Base-by-base conservation (phyloP, 345 rosid species). In the Camelina laxa region DNA sequence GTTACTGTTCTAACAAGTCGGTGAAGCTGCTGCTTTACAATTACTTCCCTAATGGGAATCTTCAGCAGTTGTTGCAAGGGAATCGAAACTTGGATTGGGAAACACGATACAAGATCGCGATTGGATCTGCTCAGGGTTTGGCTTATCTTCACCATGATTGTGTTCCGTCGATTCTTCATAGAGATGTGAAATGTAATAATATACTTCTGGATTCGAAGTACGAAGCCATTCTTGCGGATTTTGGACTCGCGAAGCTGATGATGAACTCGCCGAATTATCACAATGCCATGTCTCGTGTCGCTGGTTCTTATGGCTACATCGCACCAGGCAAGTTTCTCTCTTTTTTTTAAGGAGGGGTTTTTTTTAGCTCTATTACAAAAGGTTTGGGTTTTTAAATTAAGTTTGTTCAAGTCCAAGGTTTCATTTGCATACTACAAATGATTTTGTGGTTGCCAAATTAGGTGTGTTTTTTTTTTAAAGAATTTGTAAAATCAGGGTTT, bases 81-180 rank as follows among this genome's bases (percentile, higher is more conserved):
- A 91, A 87, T 62, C 64, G 95, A 58, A 86, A 83, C 74, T 80
- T 91, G 80, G 97, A 88, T 56, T 94, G 98, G 97, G 96, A 90
- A 79, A 90, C 86, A 2, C 81, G 97, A 76, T 94, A 94, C 83
- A 94, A 88, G 77, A 91, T 94, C 31, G 97, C 96, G 0, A 85
- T 91, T 5, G 97, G 97, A 30, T 67, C 97, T 30, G 98, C 98
- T 50, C 98, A 93, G 35, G 98, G 97, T 58, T 84, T 94, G 0
- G 92, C 97, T 74, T 94, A 91, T 76, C 95, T 94, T 67, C 96
- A 94, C 61, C 98, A 90, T 41, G 98, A 94, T 60, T 94, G 98
- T 31, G 87, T 83, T 69, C 98, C 98, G 0, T 79, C 89, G n/a
- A 88, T 94, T 72, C 85, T 94, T 14, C 98, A 94, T 65, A 84